phyloP scores from a whole-genome alignment of 306 rosid genomes.

The Myrica gale region DNA sequence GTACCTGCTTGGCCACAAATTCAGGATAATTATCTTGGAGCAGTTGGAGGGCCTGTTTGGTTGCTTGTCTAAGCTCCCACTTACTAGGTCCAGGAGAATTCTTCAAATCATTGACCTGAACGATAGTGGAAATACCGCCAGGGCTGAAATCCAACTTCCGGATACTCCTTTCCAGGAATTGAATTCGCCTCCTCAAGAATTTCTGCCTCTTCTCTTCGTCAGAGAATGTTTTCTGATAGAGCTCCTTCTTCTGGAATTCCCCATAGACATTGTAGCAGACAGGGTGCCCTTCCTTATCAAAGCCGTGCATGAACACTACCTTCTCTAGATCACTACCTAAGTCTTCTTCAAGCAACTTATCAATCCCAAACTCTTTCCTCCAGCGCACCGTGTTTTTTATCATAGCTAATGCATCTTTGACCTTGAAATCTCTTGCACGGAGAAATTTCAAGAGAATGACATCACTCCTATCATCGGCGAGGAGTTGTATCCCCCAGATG shows the following conservation, averaged over 20 bases:
- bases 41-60: constrained; percentile 64
- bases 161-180: constrained; percentile 60
- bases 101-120: constrained; percentile 68
- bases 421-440: constrained; percentile 68
- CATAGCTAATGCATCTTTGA: constrained; percentile 62
- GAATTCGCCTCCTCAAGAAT: constrained; percentile 64
- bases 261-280: constrained; percentile 71
- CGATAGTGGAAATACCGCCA: constrained; percentile 58
- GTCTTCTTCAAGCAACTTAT: constrained; percentile 44
- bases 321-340: constrained; percentile 42
- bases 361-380: constrained; percentile 60
- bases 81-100: constrained; percentile 62
- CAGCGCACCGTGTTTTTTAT: constrained; percentile 63
- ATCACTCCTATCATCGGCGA: constrained; percentile 54
- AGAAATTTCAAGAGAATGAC: constrained; percentile 67
- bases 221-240: constrained; percentile 56
- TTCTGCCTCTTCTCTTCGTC: constrained; percentile 58
- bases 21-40: constrained; percentile 77
- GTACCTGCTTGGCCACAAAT: constrained; percentile 75
- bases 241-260: constrained; percentile 51
- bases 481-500: constrained; percentile 63
- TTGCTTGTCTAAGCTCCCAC: constrained; percentile 72
- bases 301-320: constrained; percentile 58
- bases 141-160: constrained; percentile 58
- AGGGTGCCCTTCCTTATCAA: constrained; percentile 64